A percentile compares a stretch with the other conserved stretches of the same genome.
These are phyloP conservation scores for Sequoiadendron giganteum DNA, from an alignment of 75 land plant genomes.

Conservation along the genomic window DNA sequence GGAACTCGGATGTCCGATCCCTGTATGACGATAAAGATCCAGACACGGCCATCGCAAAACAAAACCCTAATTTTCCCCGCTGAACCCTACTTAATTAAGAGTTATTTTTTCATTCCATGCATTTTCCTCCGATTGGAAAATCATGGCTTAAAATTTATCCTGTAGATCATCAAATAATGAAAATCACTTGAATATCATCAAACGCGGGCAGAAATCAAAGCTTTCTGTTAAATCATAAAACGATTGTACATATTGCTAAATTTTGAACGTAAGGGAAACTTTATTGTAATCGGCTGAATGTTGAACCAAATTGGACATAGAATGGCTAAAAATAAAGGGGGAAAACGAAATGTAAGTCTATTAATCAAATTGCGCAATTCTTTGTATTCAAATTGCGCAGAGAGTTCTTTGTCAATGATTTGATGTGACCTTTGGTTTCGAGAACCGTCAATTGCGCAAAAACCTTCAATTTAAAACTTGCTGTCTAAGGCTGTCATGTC, in stretches of 20 bases:
- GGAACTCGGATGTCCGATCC: conserved; percentile 64
- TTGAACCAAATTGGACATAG: not conserved
- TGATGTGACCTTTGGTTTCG: not conserved
- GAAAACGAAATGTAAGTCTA: not conserved
- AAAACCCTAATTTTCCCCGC: not conserved
- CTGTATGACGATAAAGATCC: conserved; percentile 27
- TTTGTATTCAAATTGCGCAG: not conserved
- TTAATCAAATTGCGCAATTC: not conserved
- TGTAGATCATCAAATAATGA: not conserved
- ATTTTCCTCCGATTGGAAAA: not conserved
- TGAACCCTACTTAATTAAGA: not conserved
- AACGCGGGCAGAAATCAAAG: not conserved
- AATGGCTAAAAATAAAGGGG: not conserved
- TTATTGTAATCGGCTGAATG: not conserved
- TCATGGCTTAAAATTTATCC: not conserved
- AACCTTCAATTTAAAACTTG: not conserved
- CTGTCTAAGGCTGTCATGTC: not conserved
- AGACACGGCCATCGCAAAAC: not conserved
- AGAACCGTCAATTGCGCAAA: not conserved
- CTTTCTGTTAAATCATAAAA: not conserved
- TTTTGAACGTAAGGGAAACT: not conserved
- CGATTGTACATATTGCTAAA: not conserved
- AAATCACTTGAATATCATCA: not conserved
- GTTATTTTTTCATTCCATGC: not conserved
- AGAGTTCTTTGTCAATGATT: not conserved